Evolutionary conservation across 1,139 yeast species (phyloP).

Genomic region (Hemisphaericaspora lyxosophila): DNA sequence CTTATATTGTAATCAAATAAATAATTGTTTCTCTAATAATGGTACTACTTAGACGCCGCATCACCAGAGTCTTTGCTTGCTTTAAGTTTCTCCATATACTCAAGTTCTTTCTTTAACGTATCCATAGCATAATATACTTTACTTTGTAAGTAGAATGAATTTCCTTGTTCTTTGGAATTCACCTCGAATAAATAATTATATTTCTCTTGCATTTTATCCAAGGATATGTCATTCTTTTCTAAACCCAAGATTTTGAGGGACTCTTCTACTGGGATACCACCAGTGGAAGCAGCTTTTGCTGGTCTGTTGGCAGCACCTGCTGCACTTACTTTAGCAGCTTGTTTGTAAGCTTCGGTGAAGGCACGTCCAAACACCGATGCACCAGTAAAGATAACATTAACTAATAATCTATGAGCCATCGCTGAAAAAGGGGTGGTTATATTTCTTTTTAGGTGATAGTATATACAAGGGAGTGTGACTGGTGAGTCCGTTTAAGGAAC

Average conservation of each 20-base stretch:
- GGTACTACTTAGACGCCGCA: constrained; percentile 10
- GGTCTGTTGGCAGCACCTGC: constrained; percentile 55
- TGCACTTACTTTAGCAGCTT: constrained; percentile 87
- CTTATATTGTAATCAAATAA: not conserved
- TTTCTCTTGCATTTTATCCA: constrained; percentile 68
- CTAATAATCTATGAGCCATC: constrained; percentile 87
- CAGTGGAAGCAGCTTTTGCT: constrained; percentile 48
- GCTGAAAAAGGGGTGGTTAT: too few relatives aligned
- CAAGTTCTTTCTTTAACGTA: constrained; percentile 45
- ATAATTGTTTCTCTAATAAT: not conserved
- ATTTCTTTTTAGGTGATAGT: too few relatives aligned
- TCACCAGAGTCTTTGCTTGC: constrained; percentile 16
- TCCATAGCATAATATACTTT: constrained; percentile 77
- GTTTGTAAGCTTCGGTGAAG: constrained; percentile 94
- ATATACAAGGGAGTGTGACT: too few relatives aligned
- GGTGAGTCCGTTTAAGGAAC: too few relatives aligned
- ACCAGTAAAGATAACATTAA: constrained; percentile 89
- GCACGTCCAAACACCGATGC: constrained; percentile 96
- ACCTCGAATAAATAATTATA: constrained; percentile 83
- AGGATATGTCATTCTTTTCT: constrained; percentile 53
- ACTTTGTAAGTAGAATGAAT: constrained; percentile 87
- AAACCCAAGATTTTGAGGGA: constrained; percentile 88
- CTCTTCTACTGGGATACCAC: constrained; percentile 85
- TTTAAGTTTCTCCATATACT: constrained; percentile 40
- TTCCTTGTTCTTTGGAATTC: constrained; percentile 91